phyloP scores from a whole-genome alignment of 2,329 filamentous ascomycete genomes.

The Ophiostoma novo-ulmi region DNA sequence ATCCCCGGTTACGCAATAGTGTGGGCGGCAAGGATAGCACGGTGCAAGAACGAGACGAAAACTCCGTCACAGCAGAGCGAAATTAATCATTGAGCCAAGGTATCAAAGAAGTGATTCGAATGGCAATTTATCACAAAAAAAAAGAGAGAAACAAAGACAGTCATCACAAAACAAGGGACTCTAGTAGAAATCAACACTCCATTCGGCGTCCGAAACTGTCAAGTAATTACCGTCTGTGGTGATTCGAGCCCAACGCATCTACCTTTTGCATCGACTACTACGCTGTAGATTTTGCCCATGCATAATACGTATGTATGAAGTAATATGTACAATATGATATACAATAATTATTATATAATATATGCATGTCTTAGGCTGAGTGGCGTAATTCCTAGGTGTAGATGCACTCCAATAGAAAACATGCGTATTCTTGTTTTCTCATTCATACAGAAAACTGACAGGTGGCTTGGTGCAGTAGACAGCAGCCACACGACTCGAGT shows the following conservation, averaged over 20 bases:
- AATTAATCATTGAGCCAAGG: neutral
- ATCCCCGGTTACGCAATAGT: constrained; percentile 12
- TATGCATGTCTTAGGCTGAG: constrained; percentile 14
- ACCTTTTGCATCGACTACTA: neutral
- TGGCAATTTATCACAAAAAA: neutral
- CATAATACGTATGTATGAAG: neutral
- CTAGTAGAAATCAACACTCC: neutral
- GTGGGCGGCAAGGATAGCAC: constrained; percentile 10
- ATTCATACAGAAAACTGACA: neutral
- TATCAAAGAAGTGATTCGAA: neutral
- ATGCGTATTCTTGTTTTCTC: neutral
- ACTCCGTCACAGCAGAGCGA: too few species aligned
- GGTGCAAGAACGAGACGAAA: neutral
- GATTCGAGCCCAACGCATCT: neutral
- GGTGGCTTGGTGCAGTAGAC: neutral
- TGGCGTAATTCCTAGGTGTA: neutral
- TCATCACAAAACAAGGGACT: neutral
- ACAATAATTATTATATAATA: neutral
- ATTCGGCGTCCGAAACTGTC: neutral
- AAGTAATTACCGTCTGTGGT: neutral
- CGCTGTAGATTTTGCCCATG: neutral
- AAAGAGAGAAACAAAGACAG: neutral
- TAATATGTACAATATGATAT: neutral
- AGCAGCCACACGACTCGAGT: constrained; percentile 2
- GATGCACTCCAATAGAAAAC: neutral